A percentile compares a stretch with the other conserved stretches of the same genome.
phyloP scores from a whole-genome alignment of 1,284 basidiomycete genomes.

The Austropuccinia psidii region DNA sequence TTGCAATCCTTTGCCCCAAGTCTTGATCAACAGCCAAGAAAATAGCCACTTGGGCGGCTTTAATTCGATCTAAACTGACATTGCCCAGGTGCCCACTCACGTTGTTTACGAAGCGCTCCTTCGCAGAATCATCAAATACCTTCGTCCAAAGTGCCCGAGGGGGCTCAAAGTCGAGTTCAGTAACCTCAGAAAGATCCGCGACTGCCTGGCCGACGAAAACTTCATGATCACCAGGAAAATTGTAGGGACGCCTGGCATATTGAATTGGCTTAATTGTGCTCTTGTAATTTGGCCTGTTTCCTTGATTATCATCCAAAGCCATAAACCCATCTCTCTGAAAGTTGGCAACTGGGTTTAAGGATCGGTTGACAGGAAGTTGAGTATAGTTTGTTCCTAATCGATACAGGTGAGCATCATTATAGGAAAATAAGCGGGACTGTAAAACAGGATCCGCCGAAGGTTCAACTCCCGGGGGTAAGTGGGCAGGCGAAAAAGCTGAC shows the following conservation, averaged over 20 bases:
- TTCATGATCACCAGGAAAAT: slow-evolving; percentile 56
- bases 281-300: slow-evolving; percentile 28
- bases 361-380: slow-evolving; percentile 41
- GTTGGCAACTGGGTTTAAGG: slow-evolving; percentile 35
- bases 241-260: slow-evolving; percentile 20
- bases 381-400: slow-evolving; percentile 45
- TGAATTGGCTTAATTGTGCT: slow-evolving; percentile 27
- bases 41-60: slow-evolving; percentile 57
- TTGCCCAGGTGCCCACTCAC: slow-evolving; percentile 64
- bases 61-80: slow-evolving; percentile 49
- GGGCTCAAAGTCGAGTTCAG: slow-evolving; percentile 84
- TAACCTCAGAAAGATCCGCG: slow-evolving; percentile 66
- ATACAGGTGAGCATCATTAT: slow-evolving; percentile 44
- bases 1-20: slow-evolving; percentile 65
- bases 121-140: slow-evolving; percentile 64
- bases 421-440: slow-evolving; percentile 45
- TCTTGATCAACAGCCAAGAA: slow-evolving; percentile 68
- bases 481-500: slow-evolving; percentile 37
- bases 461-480: slow-evolving; percentile 42
- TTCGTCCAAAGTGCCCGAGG: slow-evolving; percentile 69
- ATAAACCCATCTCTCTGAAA: slow-evolving; percentile 32
- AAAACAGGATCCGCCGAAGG: slow-evolving; percentile 44
- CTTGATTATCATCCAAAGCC: slow-evolving; percentile 34
- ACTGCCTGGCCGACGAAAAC: slow-evolving; percentile 65
- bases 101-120: slow-evolving; percentile 66